phyloP scores from a whole-genome alignment of 345 rosid genomes.

The Lumnitzera racemosa region DNA sequence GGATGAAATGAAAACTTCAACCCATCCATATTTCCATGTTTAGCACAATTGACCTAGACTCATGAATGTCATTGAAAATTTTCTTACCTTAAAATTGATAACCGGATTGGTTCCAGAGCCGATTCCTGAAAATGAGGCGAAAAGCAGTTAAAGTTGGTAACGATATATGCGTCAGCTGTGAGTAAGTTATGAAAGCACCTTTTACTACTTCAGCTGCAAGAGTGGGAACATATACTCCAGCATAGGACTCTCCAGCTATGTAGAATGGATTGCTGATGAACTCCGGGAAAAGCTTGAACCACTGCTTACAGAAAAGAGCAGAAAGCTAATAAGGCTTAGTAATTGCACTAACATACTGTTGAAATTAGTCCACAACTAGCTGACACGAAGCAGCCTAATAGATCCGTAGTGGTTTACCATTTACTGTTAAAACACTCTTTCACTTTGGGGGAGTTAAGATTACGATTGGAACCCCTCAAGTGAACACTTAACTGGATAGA shows the following conservation, averaged over 20 bases:
- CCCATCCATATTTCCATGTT: neutral
- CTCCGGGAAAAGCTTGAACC: slow-evolving; percentile 72
- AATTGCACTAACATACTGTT: no score
- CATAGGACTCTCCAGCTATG: slow-evolving; percentile 87
- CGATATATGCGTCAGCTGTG: neutral
- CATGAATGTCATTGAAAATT: neutral
- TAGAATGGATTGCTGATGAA: slow-evolving; percentile 68
- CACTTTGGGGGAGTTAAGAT: no score
- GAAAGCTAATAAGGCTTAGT: neutral
- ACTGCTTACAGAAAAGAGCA: slow-evolving; percentile 28
- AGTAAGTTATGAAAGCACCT: slow-evolving; percentile 28
- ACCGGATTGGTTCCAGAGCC: slow-evolving; percentile 45
- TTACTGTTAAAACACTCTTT: no score
- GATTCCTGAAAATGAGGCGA: slow-evolving; percentile 38
- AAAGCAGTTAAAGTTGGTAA: neutral
- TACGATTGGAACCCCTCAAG: no score
- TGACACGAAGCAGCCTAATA: no score
- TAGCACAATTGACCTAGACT: neutral
- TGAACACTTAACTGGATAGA: no score
- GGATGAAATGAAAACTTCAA: slow-evolving; percentile 4
- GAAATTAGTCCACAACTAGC: no score
- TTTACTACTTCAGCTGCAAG: slow-evolving; percentile 64
- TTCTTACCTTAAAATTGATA: slow-evolving; percentile 58
- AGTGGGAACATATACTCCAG: slow-evolving; percentile 81
- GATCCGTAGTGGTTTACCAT: no score